phyloP scores from a whole-genome alignment of 768 basidiomycete species.

The Mrakia hoshinonis region DNA sequence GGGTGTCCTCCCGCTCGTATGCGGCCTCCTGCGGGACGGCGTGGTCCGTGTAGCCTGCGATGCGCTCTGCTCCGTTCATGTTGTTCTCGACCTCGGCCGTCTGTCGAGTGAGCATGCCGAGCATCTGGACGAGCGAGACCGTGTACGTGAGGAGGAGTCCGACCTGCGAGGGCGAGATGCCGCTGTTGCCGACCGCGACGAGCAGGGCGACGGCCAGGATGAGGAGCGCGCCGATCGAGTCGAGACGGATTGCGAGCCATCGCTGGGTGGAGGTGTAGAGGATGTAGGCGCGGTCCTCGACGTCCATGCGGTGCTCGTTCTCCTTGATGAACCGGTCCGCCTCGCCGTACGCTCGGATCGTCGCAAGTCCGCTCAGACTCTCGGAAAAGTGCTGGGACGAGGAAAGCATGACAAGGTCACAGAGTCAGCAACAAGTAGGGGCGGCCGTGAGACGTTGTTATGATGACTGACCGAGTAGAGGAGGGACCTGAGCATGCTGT shows the following conservation, averaged over 20 bases:
- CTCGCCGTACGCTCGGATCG: conserved; percentile 25
- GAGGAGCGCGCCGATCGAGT: conserved; percentile 36
- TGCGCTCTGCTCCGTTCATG: conserved; percentile 17
- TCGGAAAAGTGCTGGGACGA: conserved; percentile 65
- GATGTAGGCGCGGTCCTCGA: conserved; percentile 21
- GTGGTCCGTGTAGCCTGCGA: conserved; percentile 14
- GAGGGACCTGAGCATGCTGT: conserved; percentile 58
- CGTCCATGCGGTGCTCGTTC: conserved; percentile 22
- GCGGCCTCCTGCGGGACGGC: conserved; percentile 45
- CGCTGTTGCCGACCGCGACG: conserved; percentile 34
- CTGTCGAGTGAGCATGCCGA: conserved; percentile 21
- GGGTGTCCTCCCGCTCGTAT: conserved; percentile 45
- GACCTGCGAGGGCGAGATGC: conserved; percentile 71
- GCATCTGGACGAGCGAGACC: conserved; percentile 20
- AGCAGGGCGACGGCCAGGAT: conserved; percentile 43
- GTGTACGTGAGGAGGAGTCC: conserved; percentile 53
- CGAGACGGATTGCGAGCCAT: conserved; percentile 21
- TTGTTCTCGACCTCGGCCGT: conserved; percentile 22
- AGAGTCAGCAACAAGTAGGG: neutral
- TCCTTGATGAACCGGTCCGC: conserved; percentile 16
- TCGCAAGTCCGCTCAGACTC: conserved; percentile 41
- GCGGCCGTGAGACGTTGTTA: no score
- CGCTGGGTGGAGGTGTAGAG: conserved; percentile 20
- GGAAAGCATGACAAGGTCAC: neutral
- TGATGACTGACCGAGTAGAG: conserved; percentile 49